Base-by-base conservation (phyloP, 139 green algal species). In the Choricystis sp. region DNA sequence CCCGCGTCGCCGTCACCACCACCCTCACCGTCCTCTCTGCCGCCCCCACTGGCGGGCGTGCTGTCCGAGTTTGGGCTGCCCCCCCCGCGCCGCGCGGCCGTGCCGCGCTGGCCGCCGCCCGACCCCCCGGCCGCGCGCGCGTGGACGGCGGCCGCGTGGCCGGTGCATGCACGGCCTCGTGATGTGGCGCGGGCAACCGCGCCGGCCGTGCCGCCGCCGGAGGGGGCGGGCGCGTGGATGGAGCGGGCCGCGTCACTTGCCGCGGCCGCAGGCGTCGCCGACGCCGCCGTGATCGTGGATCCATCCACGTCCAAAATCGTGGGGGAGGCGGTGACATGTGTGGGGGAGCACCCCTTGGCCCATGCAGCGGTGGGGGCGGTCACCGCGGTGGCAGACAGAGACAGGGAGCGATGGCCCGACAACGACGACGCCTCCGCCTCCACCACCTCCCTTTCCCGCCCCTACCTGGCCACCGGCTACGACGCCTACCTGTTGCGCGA, bases 401-500 rank as follows among this genome's bases (percentile, higher is more conserved):
- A 52, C 16, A 16, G 9, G 40, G 40, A 52, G 16, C 40, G 40
- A 16, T 52, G 40, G 40, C 40, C 40, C 40, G 9, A 9, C 40
- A 52, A 9, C 40, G 16, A 52, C 9, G 9, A 52, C 40, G 40
- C 40, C 9, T 16, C 40, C 9, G 9, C 40, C 40, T 52, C 40
- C 40, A 9, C 40, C 16, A 16, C 16, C 40, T 16, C 40, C 40
- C 40, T 16, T 16, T 16, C 40, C 40, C 16, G 9, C 40, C 40
- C 40, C 40, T 98, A 98, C 74, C 79, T 98, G 29, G 97, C 88
- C 77, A 98, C 87, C 0, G 88, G 88, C 2, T 94, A 79, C 31
- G 91, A 97, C 64, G 79, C 61, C 49, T 96, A 92, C 68, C 21
- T 96, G 0, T 58, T 88, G 29, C 66, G 65, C 1, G 91, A 98